Conservation (phyloP, 2,329 filamentous ascomycete genomes). For the Fusarium sp. region DNA sequence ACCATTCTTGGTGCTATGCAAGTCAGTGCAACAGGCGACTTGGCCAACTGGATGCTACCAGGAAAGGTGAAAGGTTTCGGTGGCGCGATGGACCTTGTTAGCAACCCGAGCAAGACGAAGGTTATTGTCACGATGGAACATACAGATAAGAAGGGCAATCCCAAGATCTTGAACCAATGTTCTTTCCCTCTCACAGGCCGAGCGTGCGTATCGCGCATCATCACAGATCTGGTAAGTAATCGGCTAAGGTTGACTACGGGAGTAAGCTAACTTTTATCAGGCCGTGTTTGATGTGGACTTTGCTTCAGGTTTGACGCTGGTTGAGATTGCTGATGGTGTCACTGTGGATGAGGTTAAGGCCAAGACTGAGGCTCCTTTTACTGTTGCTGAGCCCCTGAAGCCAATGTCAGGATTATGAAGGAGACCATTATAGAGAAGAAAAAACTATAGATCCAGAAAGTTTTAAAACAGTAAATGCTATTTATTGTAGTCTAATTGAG, state of each 20-base stretch:
- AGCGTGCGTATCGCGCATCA: slow-evolving; percentile 88
- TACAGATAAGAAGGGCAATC: slow-evolving; percentile 92
- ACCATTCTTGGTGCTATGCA: slow-evolving; percentile 94
- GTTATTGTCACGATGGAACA: slow-evolving; percentile 97
- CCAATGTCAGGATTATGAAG: slow-evolving; percentile 66
- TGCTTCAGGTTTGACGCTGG: slow-evolving; percentile 79
- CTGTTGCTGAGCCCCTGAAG: slow-evolving; percentile 82
- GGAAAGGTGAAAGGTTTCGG: slow-evolving; percentile 95
- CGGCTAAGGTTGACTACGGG: not conserved
- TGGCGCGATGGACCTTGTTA: slow-evolving; percentile 92
- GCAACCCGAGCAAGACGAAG: slow-evolving; percentile 85
- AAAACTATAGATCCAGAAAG: fast-evolving
- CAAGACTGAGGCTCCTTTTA: slow-evolving; percentile 90
- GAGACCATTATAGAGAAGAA: fast-evolving
- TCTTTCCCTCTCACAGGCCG: slow-evolving; percentile 91
- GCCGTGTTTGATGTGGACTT: slow-evolving; percentile 76
- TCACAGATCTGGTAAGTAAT: slow-evolving; percentile 79
- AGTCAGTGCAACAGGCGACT: slow-evolving; percentile 79
- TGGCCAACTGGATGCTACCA: slow-evolving; percentile 93
- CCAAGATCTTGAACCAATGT: slow-evolving; percentile 96
- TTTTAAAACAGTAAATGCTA: not conserved
- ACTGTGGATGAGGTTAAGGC: slow-evolving; percentile 88
- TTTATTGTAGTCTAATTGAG: fast-evolving
- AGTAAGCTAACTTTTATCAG: slow-evolving; percentile 40
- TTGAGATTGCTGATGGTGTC: slow-evolving; percentile 89